These are phyloP conservation scores for Cyamopsis tetragonoloba DNA, from an alignment of 306 rosid genomes.

Conservation along the genomic window DNA sequence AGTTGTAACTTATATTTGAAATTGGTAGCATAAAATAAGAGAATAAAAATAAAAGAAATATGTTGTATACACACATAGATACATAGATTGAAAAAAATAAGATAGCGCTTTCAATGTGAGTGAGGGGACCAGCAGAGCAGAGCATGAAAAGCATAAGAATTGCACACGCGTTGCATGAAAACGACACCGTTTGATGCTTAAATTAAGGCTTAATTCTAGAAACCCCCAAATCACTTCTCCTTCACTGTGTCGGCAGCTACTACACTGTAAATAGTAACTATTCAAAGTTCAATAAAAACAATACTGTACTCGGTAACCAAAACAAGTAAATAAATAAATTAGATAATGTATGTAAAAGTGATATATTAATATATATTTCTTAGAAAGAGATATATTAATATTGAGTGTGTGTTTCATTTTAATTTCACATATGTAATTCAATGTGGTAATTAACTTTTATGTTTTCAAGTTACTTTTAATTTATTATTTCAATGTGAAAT, in stretches of 20 bases:
- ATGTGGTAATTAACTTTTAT: too few relatives aligned
- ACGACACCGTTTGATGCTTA: slow-evolving; percentile 25
- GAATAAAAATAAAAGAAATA: background rate
- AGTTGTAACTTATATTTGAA: too few relatives aligned
- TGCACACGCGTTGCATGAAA: slow-evolving; percentile 42
- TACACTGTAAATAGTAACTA: background rate
- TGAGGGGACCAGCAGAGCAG: slow-evolving; percentile 22
- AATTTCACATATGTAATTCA: too few relatives aligned
- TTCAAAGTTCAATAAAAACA: background rate
- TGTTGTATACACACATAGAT: background rate
- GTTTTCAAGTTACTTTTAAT: too few relatives aligned
- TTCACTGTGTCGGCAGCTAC: slow-evolving; percentile 46
- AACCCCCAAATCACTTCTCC: slow-evolving; percentile 7
- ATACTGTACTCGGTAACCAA: background rate
- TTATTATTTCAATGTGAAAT: too few relatives aligned
- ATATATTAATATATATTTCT: too few relatives aligned
- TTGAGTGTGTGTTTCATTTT: too few relatives aligned
- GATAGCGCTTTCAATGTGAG: background rate
- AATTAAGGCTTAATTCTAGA: slow-evolving; percentile 10
- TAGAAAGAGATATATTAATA: too few relatives aligned
- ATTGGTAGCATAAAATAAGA: too few relatives aligned
- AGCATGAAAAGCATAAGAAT: too few relatives aligned
- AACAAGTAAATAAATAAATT: background rate
- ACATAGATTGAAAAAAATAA: background rate
- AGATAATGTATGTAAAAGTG: too few relatives aligned